A percentile compares a stretch with the other conserved stretches of the same genome.
Evolutionary conservation across 1,284 basidiomycete species (phyloP).

Genomic region (Phenoliferia sp.): DNA sequence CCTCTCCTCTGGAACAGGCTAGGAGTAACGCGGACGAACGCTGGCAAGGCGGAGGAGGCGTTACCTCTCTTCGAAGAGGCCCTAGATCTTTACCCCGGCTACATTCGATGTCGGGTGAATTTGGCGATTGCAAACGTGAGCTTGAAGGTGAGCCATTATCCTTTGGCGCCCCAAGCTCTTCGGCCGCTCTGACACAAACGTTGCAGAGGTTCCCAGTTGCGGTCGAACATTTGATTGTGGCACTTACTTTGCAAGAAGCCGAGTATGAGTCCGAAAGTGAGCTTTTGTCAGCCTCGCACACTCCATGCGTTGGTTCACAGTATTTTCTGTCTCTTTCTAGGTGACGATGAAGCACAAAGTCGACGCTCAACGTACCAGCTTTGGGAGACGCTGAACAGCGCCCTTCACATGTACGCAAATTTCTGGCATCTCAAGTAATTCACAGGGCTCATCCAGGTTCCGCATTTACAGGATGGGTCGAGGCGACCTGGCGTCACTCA

Average conservation of each 20-base stretch:
- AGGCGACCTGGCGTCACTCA: too few species aligned
- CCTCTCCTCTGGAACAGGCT: constrained; percentile 94
- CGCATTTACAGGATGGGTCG: too few species aligned
- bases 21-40: constrained; percentile 90
- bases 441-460: too few species aligned
- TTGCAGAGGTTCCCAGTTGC: constrained; percentile 58
- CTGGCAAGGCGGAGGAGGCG: constrained; percentile 74
- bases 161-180: too few species aligned
- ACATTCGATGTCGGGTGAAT: constrained; percentile 90
- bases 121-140: constrained; percentile 82
- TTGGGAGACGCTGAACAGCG: constrained; percentile 65
- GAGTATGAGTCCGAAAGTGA: constrained; percentile 47
- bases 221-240: constrained; percentile 75
- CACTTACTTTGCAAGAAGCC: constrained; percentile 67
- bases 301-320: background rate
- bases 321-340: background rate
- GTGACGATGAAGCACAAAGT: constrained; percentile 6
- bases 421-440: too few species aligned
- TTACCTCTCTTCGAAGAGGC: constrained; percentile 85
- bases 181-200: background rate
- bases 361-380: constrained; percentile 66
- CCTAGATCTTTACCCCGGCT: constrained; percentile 81
- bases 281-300: background rate
- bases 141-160: constrained; percentile 56
- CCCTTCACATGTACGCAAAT: constrained; percentile 26